These are phyloP conservation scores for Hypoxylon sp. DNA, from an alignment of 2,329 filamentous ascomycete species.

Conservation along the genomic window DNA sequence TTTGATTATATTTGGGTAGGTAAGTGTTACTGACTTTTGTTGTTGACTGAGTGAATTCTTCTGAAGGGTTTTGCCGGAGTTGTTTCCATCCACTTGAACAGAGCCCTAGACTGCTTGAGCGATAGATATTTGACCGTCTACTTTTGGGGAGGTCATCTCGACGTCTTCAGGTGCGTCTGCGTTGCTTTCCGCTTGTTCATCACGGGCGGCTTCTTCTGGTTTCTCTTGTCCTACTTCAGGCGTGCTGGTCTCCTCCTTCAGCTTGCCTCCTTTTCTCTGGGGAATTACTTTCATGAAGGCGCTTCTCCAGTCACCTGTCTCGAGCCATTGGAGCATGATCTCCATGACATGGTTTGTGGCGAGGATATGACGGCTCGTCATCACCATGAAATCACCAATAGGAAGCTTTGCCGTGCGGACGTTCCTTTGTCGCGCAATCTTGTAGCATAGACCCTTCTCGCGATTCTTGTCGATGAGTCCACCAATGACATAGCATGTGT, in stretches of 20 bases:
- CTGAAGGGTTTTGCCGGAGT: constrained; percentile 41
- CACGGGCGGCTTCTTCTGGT: constrained; percentile 4
- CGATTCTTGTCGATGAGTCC: constrained; percentile 97
- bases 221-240: constrained; percentile 34
- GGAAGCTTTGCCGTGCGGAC: constrained; percentile 92
- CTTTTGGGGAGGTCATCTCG: constrained; percentile 9
- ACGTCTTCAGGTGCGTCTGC: constrained; percentile 2
- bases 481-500: constrained; percentile 93
- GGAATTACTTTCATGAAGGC: constrained; percentile 92
- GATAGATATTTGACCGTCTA: neutral
- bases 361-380: constrained; percentile 87
- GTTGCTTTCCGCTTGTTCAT: constrained; percentile 6
- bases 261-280: constrained; percentile 84
- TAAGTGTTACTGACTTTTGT: constrained; percentile 46
- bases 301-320: constrained; percentile 89
- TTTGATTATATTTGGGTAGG: constrained; percentile 29
- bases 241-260: constrained; percentile 64
- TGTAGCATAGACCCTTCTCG: constrained; percentile 94
- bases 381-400: constrained; percentile 94
- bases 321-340: constrained; percentile 95
- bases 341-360: constrained; percentile 97
- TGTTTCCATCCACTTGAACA: constrained; percentile 42
- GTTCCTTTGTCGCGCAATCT: constrained; percentile 78
- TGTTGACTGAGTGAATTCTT: constrained; percentile 45
- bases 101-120: constrained; percentile 5